Conservation (phyloP, 805 yeast species). For the Lachancea sp. region DNA sequence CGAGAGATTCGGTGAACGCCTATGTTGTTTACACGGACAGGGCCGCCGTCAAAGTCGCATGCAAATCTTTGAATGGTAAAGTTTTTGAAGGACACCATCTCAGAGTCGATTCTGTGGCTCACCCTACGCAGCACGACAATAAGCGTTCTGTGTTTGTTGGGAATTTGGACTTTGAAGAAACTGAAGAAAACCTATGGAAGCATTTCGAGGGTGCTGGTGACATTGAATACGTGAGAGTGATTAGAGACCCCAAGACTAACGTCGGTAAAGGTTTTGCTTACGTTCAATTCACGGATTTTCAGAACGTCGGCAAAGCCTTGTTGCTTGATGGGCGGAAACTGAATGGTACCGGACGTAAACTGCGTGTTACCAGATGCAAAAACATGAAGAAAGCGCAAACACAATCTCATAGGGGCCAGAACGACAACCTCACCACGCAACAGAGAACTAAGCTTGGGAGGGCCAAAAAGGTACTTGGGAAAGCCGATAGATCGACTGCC, state of each 20-base stretch:
- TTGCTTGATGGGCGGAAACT: slow-evolving; percentile 65
- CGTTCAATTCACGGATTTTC: slow-evolving; percentile 74
- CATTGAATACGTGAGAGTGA: slow-evolving; percentile 82
- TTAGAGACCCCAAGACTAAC: slow-evolving; percentile 89
- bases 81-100: slow-evolving; percentile 69
- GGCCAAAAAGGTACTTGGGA: slow-evolving; percentile 68
- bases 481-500: slow-evolving; percentile 67
- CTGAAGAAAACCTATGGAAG: slow-evolving; percentile 83
- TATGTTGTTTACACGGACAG: slow-evolving; percentile 71
- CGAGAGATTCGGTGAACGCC: slow-evolving; percentile 79
- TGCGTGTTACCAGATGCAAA: slow-evolving; percentile 73
- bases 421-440: slow-evolving; percentile 42
- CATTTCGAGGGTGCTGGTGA: slow-evolving; percentile 64
- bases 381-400: slow-evolving; percentile 28
- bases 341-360: slow-evolving; percentile 40
- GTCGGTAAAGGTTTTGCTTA: slow-evolving; percentile 97
- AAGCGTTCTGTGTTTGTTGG: slow-evolving; percentile 87
- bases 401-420: slow-evolving; percentile 10
- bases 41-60: slow-evolving; percentile 33
- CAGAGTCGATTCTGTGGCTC: slow-evolving; percentile 88
- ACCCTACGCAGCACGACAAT: slow-evolving; percentile 81
- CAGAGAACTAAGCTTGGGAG: slow-evolving; percentile 78
- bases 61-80: slow-evolving; percentile 53
- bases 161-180: slow-evolving; percentile 85
- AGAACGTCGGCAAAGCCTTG: slow-evolving; percentile 75